Evolutionary conservation across 192 early-diverging fungal species (phyloP).

Genomic region (Pilaira anomala): DNA sequence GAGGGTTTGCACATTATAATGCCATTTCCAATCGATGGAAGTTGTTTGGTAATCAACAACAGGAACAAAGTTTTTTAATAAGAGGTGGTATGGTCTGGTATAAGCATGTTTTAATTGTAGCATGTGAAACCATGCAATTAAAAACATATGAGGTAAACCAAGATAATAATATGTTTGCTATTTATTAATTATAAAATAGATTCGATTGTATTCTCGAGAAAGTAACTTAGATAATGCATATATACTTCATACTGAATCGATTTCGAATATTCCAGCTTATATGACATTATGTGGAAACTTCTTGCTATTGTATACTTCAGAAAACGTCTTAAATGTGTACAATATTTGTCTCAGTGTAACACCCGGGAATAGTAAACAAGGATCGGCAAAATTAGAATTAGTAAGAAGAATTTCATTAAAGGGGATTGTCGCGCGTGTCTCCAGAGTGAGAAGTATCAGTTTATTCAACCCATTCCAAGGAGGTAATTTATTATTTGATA

Average conservation of each 20-base stretch:
- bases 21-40: constrained; percentile 76
- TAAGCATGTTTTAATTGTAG: constrained; percentile 62
- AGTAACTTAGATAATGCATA: constrained; percentile 64
- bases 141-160: constrained; percentile 19
- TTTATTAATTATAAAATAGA: constrained; percentile 35
- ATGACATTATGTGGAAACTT: constrained; percentile 54
- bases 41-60: constrained; percentile 82
- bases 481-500: constrained; percentile 19
- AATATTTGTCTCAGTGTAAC: constrained; percentile 24
- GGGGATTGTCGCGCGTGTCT: constrained; percentile 47
- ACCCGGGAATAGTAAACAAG: constrained; percentile 10
- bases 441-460: constrained; percentile 47
- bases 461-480: constrained; percentile 39
- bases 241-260: constrained; percentile 53
- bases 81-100: constrained; percentile 74
- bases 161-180: neutral
- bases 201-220: constrained; percentile 71
- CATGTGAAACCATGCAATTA: constrained; percentile 50
- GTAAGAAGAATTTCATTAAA: constrained; percentile 51
- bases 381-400: constrained; percentile 33
- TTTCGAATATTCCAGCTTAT: constrained; percentile 45
- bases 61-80: constrained; percentile 70
- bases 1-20: constrained; percentile 81
- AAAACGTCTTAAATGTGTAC: constrained; percentile 60
- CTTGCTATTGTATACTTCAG: constrained; percentile 56